Percentiles rank a stretch among this genome's conserved stretches.
phyloP scores from a whole-genome alignment of 345 rosid genomes.

The Excoecaria agallocha region DNA sequence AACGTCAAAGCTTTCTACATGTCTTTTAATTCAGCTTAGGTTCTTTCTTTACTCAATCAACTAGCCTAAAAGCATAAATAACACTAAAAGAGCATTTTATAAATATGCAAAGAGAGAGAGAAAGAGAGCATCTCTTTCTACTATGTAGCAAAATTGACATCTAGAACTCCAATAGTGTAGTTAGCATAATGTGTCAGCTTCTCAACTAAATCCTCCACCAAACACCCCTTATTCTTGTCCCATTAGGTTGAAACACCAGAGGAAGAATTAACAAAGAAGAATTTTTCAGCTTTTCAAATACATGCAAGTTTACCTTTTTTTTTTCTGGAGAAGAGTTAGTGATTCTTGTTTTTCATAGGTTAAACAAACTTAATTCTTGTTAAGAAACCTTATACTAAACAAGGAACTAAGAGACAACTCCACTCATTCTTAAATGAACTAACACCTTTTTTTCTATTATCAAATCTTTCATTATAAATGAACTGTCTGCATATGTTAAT shows the following conservation, averaged over 20 bases:
- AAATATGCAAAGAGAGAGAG: neutral
- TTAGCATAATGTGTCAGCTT: neutral
- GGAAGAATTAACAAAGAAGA: neutral
- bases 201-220: neutral
- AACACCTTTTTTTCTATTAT: too few species aligned
- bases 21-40: neutral
- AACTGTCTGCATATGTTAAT: neutral
- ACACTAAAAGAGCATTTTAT: neutral
- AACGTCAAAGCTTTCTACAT: neutral
- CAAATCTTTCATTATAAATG: neutral
- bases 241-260: neutral
- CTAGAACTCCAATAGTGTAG: neutral
- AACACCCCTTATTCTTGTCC: neutral
- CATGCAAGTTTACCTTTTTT: too few species aligned
- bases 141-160: neutral
- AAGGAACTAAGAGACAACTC: neutral
- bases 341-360: too few species aligned
- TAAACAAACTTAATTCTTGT: too few species aligned
- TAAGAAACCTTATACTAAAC: neutral
- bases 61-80: neutral
- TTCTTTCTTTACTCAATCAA: neutral
- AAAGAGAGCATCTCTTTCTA: neutral
- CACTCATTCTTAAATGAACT: too few species aligned
- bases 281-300: too few species aligned
- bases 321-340: too few species aligned